Percentiles rank a stretch among this genome's conserved stretches.
These are phyloP conservation scores for Picea glauca DNA, from an alignment of 75 land plant species.

Conservation along the genomic window DNA sequence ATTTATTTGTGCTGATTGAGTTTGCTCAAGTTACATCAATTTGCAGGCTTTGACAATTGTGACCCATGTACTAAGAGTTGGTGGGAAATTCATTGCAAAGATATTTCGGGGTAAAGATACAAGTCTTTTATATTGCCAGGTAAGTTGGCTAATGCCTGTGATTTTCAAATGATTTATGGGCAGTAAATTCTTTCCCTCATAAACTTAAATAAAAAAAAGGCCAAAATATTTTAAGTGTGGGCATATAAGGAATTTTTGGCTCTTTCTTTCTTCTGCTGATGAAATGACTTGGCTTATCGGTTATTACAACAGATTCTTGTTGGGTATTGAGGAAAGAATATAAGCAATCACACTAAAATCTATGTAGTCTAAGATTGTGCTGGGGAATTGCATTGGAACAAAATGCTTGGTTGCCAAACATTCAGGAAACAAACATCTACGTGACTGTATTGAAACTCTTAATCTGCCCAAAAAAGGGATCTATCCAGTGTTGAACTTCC, in stretches of 20 bases:
- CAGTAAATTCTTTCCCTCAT: background rate
- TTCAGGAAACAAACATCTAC: background rate
- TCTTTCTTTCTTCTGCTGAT: too few relatives aligned
- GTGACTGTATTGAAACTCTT: background rate
- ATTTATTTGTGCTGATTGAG: background rate
- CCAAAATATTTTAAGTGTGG: background rate
- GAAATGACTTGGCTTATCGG: too few relatives aligned
- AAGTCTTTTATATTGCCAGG: constrained; percentile 92
- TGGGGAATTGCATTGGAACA: background rate
- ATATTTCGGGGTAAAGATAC: constrained; percentile 98
- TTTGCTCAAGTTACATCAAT: background rate
- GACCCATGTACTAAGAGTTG: constrained; percentile 79
- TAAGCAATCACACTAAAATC: background rate
- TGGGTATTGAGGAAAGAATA: background rate
- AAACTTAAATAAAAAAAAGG: background rate
- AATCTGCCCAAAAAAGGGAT: too few relatives aligned
- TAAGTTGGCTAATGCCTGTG: constrained; percentile 9
- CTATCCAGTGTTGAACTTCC: too few relatives aligned
- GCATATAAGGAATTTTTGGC: background rate
- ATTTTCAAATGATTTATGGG: background rate
- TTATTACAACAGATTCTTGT: too few relatives aligned
- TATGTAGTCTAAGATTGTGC: background rate
- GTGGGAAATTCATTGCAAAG: constrained; percentile 95
- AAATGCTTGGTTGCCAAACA: background rate
- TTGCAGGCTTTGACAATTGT: constrained; percentile 89